Conservation (phyloP, 2,329 filamentous ascomycete species). For the Domatiomyces globalis region DNA sequence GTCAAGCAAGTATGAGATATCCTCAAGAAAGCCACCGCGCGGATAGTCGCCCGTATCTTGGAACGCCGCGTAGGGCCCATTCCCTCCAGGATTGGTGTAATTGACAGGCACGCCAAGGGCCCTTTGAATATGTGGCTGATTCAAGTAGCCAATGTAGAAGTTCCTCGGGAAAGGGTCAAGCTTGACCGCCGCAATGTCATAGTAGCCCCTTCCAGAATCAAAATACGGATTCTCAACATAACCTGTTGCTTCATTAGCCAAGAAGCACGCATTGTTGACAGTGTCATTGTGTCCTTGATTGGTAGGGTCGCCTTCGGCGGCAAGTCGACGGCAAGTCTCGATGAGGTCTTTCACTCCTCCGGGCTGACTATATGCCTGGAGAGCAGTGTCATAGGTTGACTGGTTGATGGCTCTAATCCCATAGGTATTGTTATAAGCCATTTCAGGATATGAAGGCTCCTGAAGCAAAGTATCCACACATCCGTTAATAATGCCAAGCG, state of each 20-base stretch:
- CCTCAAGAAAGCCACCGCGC: conserved; percentile 28
- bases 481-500: conserved; percentile 36
- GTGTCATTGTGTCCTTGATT: conserved; percentile 23
- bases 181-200: conserved; percentile 35
- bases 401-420: conserved; percentile 33
- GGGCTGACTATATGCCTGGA: conserved; percentile 24
- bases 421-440: conserved; percentile 39
- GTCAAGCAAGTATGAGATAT: conserved; percentile 41
- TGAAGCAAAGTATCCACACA: conserved; percentile 34
- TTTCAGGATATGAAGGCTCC: conserved; percentile 30
- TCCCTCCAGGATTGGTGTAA: conserved; percentile 37
- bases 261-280: conserved; percentile 25
- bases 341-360: conserved; percentile 37
- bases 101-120: conserved; percentile 42
- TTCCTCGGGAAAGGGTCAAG: conserved; percentile 34
- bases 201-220: conserved; percentile 33
- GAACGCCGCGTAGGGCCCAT: conserved; percentile 27
- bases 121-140: conserved; percentile 36
- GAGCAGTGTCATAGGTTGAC: conserved; percentile 26
- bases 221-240: conserved; percentile 28
- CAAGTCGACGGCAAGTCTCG: conserved; percentile 30
- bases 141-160: conserved; percentile 38
- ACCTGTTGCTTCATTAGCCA: conserved; percentile 16
- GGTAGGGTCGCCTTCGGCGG: conserved; percentile 30
- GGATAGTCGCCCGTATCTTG: conserved; percentile 19